Evolutionary conservation across 495 filamentous ascomycete species (phyloP), one percentile per base, ranked within the genome.

Genomic region (Choiromyces venosus): DNA sequence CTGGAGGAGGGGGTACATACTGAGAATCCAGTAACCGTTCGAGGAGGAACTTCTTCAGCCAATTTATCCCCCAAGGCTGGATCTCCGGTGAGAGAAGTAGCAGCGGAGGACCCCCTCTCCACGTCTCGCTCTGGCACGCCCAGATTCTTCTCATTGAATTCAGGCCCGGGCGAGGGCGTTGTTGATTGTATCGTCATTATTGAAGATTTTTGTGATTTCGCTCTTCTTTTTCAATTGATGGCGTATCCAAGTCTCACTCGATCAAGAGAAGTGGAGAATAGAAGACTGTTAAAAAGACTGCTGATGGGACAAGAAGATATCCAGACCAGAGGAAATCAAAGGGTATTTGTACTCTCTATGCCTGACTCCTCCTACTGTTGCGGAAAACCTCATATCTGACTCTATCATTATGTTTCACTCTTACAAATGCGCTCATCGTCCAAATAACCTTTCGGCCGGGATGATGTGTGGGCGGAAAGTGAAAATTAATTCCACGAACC

Each of bases 21-120:
- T n/a, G 19, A 56, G 25, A 73, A 21, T 37, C 74, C 74, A 38
- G 67, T 76, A 35, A 73, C 71, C 19, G 5, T 68, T 35, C 74
- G 71, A 8, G 37, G 21, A 44, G 74, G 67, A 12, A n/a, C 14
- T 40, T 40, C n/a, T 37, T 67, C 3, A 12, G 52, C 52, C 25
- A 33, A 33, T 12, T 61, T 29, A 5, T 61, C 52, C 25, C 52
- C 52, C 52, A 33, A 61, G 14, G 25, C 25, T 14, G 12, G 10
- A 61, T 61, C 25, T 1, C 52, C 52, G 14, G 52, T 61, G 18
- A 33, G 2, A 16, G 52, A 61, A 0, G 52, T 61, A 33, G 52
- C 52, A 14, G 52, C 18, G 2, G 52, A 61, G 18, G 52, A 33
- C 1, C 52, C 52, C 12, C 52, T 29, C 52, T 61, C 52, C 52